Evolutionary conservation across 2,329 filamentous ascomycete genomes (phyloP).

Genomic region (Coleophoma eucalyptorum): DNA sequence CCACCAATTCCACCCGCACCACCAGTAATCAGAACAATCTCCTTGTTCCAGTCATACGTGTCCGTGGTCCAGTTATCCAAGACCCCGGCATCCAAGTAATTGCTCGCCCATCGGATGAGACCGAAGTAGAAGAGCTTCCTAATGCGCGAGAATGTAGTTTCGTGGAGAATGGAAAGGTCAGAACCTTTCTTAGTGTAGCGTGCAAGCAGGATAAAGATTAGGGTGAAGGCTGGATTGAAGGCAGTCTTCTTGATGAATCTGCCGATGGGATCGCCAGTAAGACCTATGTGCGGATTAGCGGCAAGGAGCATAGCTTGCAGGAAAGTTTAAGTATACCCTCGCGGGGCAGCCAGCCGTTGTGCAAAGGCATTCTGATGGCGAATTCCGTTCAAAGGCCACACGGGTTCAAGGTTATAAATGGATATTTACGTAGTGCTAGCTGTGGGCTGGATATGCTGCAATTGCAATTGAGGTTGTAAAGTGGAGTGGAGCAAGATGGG

Average conservation of each 20-base stretch:
- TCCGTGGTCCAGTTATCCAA: conserved; percentile 48
- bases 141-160: conserved; percentile 46
- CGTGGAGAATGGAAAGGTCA: conserved; percentile 48
- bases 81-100: conserved; percentile 45
- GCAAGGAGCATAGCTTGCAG: background rate
- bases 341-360: conserved; percentile 48
- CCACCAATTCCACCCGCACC: conserved; percentile 72
- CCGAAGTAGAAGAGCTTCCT: conserved; percentile 50
- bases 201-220: conserved; percentile 60
- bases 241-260: conserved; percentile 55
- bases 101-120: conserved; percentile 42
- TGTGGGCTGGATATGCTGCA: too few species aligned
- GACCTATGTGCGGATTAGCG: conserved; percentile 26
- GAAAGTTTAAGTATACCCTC: conserved; percentile 34
- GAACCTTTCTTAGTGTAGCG: conserved; percentile 61
- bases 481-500: too few species aligned
- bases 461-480: too few species aligned
- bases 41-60: conserved; percentile 60
- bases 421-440: too few species aligned
- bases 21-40: conserved; percentile 72
- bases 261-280: conserved; percentile 57
- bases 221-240: conserved; percentile 60
- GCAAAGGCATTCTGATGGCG: conserved; percentile 36
- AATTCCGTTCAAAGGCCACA: too few species aligned
- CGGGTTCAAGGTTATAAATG: too few species aligned